phyloP scores from a whole-genome alignment of 257 asterid genomes.

The Solanum phureja region DNA sequence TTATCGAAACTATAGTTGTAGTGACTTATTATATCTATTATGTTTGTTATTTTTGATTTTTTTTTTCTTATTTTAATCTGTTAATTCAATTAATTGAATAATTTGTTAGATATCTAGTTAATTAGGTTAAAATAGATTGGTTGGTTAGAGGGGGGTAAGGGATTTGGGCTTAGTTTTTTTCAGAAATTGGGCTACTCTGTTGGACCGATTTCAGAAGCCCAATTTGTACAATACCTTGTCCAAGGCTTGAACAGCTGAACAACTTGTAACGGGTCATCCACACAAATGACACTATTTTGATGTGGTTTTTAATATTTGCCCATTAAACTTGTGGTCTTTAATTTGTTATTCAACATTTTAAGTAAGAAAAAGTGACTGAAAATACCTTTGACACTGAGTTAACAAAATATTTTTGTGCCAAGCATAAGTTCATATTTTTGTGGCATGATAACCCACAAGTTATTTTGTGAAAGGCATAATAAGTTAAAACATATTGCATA shows the following conservation, averaged over 20 bases:
- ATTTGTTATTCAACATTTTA: too few relatives aligned
- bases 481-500: too few relatives aligned
- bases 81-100: neutral
- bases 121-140: neutral
- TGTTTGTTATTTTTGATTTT: too few relatives aligned
- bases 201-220: neutral
- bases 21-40: too few relatives aligned
- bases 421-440: too few relatives aligned
- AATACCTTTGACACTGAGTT: neutral
- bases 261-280: neutral
- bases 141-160: neutral
- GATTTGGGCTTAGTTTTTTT: neutral
- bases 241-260: neutral
- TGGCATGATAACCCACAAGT: too few relatives aligned
- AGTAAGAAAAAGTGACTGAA: neutral
- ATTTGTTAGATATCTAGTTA: neutral
- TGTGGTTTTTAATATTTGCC: neutral
- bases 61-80: too few relatives aligned
- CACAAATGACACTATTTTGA: neutral
- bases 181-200: neutral
- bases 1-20: too few relatives aligned
- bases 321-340: too few relatives aligned
- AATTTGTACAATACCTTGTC: neutral
- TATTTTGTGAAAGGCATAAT: neutral
- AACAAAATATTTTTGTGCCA: neutral